These are phyloP conservation scores for Cnidoscolus chayamansa DNA, from an alignment of 441 rosid species.

Conservation along the genomic window DNA sequence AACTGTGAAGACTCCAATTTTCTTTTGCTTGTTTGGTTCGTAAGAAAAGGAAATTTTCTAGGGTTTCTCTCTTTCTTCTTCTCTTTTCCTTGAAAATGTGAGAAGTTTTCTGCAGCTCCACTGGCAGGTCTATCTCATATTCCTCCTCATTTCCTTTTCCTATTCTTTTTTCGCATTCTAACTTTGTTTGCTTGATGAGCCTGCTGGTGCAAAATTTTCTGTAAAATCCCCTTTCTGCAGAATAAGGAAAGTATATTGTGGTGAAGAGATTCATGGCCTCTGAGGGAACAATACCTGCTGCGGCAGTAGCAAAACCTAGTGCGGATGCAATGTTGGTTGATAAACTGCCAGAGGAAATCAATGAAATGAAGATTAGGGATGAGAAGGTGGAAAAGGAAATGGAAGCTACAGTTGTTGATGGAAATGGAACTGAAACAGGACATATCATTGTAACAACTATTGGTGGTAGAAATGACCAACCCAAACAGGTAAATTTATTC, in stretches of 20 bases:
- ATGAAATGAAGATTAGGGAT: conserved; percentile 25
- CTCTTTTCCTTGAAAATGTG: background rate
- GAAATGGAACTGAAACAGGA: conserved; percentile 75
- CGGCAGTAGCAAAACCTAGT: conserved; percentile 34
- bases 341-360: conserved; percentile 64
- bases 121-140: background rate
- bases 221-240: background rate
- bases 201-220: background rate
- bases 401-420: conserved; percentile 66
- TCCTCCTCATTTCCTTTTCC: background rate
- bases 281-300: conserved; percentile 28
- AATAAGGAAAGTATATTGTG: background rate
- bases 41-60: too few relatives aligned
- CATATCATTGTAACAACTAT: conserved; percentile 78
- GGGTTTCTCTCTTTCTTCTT: background rate
- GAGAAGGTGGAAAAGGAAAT: conserved; percentile 42
- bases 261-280: conserved; percentile 34
- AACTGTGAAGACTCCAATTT: background rate
- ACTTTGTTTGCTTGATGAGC: background rate
- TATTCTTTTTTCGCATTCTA: background rate
- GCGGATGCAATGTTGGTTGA: conserved; percentile 43
- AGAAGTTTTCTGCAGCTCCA: background rate
- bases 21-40: background rate
- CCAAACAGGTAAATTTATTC: conserved; percentile 52
- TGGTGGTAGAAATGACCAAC: conserved; percentile 71